phyloP scores from a whole-genome alignment of 2,329 filamentous ascomycete genomes.

The Colletotrichum orbiculare region DNA sequence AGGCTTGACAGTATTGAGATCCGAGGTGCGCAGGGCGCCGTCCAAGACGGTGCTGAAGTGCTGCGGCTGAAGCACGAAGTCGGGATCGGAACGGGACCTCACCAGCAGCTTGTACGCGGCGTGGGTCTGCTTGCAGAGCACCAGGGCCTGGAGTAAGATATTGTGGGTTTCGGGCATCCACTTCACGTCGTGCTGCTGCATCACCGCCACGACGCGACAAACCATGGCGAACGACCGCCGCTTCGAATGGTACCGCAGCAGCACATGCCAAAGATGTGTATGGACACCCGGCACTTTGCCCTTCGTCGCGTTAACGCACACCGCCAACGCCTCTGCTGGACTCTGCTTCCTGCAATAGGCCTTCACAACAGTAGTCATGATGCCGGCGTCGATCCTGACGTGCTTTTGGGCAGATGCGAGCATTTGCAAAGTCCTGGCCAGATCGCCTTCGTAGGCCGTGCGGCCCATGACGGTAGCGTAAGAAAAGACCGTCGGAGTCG shows the following conservation, averaged over 20 bases:
- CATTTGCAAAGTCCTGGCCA: slow-evolving; percentile 74
- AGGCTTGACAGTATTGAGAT: slow-evolving; percentile 54
- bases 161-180: slow-evolving; percentile 64
- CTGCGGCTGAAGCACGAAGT: slow-evolving; percentile 58
- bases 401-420: slow-evolving; percentile 69
- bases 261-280: slow-evolving; percentile 80
- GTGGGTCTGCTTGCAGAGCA: slow-evolving; percentile 60
- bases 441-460: slow-evolving; percentile 72
- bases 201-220: slow-evolving; percentile 59
- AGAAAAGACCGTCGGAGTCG: slow-evolving; percentile 71
- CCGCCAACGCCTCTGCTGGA: slow-evolving; percentile 49
- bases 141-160: slow-evolving; percentile 60
- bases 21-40: slow-evolving; percentile 58
- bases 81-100: slow-evolving; percentile 53
- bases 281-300: slow-evolving; percentile 60
- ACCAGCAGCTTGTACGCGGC: slow-evolving; percentile 61
- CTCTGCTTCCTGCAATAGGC: slow-evolving; percentile 66
- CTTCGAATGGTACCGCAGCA: slow-evolving; percentile 77
- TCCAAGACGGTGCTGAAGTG: slow-evolving; percentile 67
- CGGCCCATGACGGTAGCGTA: slow-evolving; percentile 77
- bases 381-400: slow-evolving; percentile 68
- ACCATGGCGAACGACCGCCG: slow-evolving; percentile 64
- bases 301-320: slow-evolving; percentile 61
- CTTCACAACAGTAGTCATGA: slow-evolving; percentile 67
- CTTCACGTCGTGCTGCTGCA: slow-evolving; percentile 58